Evolutionary conservation across 306 rosid species (phyloP).

Genomic region (Rubus idaeus): DNA sequence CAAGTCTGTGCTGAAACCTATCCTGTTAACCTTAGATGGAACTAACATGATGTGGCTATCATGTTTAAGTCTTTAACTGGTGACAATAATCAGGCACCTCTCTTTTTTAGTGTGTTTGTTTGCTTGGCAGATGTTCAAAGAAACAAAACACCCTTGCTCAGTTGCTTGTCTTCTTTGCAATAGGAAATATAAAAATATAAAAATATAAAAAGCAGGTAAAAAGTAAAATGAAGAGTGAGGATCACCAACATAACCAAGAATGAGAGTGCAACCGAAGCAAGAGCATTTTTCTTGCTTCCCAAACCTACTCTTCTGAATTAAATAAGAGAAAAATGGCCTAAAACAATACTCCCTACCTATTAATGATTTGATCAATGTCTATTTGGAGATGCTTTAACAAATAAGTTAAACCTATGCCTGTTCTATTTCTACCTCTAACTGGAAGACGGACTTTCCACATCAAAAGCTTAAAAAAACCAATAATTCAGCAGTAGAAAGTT

Average conservation of each 20-base stretch:
- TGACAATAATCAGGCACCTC: too few species aligned
- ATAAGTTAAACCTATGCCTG: neutral
- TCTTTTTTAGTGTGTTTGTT: neutral
- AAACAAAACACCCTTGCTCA: too few species aligned
- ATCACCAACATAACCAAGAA: neutral
- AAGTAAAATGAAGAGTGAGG: neutral
- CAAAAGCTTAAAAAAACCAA: neutral
- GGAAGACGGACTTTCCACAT: neutral
- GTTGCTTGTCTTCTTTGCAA: neutral
- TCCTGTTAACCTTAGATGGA: neutral
- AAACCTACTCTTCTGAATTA: too few species aligned
- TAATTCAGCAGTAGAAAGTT: neutral
- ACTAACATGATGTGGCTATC: neutral
- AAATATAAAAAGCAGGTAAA: neutral
- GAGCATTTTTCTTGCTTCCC: neutral
- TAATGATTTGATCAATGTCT: too few species aligned
- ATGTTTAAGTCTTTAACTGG: too few species aligned
- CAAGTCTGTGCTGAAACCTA: too few species aligned
- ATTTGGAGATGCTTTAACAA: neutral
- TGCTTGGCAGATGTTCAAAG: neutral
- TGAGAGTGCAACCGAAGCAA: neutral
- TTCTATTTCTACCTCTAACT: neutral
- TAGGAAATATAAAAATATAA: neutral
- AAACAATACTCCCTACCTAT: neutral
- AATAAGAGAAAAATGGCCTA: neutral